Percentiles rank a stretch among this genome's conserved stretches.
Evolutionary conservation across 2,329 filamentous ascomycete genomes (phyloP).

Genomic region (Rhexocercosporidium sp.): DNA sequence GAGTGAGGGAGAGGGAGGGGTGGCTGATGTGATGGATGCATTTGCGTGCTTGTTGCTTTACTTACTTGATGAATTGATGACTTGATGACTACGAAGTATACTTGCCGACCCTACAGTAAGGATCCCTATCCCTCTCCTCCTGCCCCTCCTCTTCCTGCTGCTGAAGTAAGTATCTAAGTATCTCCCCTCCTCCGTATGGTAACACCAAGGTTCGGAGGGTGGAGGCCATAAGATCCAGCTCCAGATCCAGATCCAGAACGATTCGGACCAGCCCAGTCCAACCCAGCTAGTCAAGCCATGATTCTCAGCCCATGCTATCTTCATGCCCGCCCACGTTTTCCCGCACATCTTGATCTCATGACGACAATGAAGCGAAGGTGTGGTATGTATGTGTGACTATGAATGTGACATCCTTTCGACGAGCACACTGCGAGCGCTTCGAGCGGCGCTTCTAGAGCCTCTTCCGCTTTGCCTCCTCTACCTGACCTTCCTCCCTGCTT

Average conservation of each 20-base stretch:
- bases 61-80: background rate
- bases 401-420: background rate
- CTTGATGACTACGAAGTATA: background rate
- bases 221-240: background rate
- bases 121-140: background rate
- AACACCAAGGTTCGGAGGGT: conserved; percentile 1
- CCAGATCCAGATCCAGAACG: conserved; percentile 3
- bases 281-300: background rate
- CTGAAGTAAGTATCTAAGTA: no score
- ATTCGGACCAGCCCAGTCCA: conserved; percentile 1
- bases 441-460: conserved; percentile 5
- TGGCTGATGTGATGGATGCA: conserved; percentile 6
- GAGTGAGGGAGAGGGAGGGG: background rate
- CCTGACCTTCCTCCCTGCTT: background rate
- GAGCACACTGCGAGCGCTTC: conserved; percentile 2
- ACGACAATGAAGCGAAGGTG: conserved; percentile 2
- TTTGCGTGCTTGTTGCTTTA: background rate
- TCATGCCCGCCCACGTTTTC: conserved; percentile 1
- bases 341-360: conserved; percentile 12
- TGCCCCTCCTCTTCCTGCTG: background rate
- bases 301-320: background rate
- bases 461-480: background rate
- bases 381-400: background rate
- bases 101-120: background rate
- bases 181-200: background rate